A percentile compares a stretch with the other conserved stretches of the same genome.
Conservation (phyloP, 768 basidiomycete species). For the Kwoniella dejecticola region DNA sequence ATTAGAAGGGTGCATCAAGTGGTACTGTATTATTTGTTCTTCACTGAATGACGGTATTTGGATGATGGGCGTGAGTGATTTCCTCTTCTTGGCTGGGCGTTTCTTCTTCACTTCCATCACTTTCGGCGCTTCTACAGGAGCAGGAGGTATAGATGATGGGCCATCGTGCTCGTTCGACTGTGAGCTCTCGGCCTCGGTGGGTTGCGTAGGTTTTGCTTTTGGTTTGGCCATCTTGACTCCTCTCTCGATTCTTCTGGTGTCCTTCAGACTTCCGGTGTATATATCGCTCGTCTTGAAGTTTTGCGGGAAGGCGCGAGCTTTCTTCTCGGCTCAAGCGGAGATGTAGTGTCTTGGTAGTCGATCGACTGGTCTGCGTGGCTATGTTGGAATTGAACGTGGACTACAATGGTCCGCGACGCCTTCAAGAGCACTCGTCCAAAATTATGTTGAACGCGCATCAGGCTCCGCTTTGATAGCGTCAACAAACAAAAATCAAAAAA, state of each 20-base stretch:
- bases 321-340: too few species aligned
- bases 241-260: too few species aligned
- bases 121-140: background rate
- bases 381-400: too few species aligned
- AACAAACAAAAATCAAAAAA: background rate
- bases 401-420: too few species aligned
- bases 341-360: too few species aligned
- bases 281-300: too few species aligned
- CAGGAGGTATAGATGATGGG: too few species aligned
- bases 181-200: too few species aligned
- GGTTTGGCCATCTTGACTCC: background rate
- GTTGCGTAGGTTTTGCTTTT: background rate
- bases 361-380: too few species aligned
- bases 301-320: too few species aligned
- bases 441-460: background rate
- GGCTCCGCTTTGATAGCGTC: background rate
- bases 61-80: background rate
- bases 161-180: too few species aligned
- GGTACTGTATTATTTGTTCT: constrained; percentile 18
- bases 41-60: constrained; percentile 8
- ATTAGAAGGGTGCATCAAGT: constrained; percentile 7
- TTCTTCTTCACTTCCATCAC: constrained; percentile 1
- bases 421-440: background rate
- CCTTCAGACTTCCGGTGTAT: too few species aligned
- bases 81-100: background rate